phyloP scores from a whole-genome alignment of 345 rosid genomes.

The Cardamine occulta region DNA sequence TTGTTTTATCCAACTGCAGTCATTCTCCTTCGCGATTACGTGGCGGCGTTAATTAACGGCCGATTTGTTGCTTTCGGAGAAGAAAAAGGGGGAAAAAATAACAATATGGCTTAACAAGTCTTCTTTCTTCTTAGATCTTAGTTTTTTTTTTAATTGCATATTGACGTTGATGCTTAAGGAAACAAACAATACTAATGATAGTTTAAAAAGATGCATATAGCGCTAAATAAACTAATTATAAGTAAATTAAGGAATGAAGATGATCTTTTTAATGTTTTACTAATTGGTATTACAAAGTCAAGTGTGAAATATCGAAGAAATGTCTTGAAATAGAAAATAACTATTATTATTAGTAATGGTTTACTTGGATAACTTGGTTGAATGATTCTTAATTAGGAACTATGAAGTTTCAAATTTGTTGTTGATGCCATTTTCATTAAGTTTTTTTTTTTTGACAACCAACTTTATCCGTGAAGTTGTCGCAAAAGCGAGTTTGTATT shows the following conservation, averaged over 20 bases:
- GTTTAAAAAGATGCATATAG: background rate
- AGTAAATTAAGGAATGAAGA: background rate
- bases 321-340: background rate
- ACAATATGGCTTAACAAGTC: conserved; percentile 32
- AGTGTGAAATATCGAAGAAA: background rate
- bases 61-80: conserved; percentile 39
- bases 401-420: background rate
- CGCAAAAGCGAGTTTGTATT: conserved; percentile 17
- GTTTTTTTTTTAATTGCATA: background rate
- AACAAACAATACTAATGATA: background rate
- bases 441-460: conserved; percentile 7
- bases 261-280: background rate
- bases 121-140: background rate
- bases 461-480: conserved; percentile 38
- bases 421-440: conserved; percentile 1
- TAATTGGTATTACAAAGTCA: background rate
- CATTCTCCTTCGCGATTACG: conserved; percentile 34
- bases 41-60: conserved; percentile 41
- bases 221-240: background rate
- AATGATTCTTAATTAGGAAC: background rate
- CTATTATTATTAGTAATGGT: background rate
- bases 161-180: conserved; percentile 19
- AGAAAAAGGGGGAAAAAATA: conserved; percentile 6
- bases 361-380: conserved; percentile 6
- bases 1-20: conserved; percentile 9